Evolutionary conservation across 2,329 filamentous ascomycete genomes (phyloP).

Genomic region (Ophiostoma piceae): DNA sequence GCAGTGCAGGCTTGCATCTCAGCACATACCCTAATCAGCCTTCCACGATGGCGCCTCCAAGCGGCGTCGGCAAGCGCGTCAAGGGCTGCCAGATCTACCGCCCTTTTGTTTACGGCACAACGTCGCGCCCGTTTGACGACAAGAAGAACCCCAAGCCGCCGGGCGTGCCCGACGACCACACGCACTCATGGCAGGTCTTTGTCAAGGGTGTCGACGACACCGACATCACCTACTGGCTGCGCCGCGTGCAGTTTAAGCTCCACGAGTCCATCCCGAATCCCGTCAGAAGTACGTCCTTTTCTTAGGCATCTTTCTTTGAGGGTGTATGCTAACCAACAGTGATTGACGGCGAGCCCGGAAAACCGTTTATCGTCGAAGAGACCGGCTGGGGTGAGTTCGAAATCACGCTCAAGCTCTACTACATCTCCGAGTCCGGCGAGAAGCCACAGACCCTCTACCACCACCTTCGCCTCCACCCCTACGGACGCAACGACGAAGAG

Average conservation of each 20-base stretch:
- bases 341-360: conserved; percentile 64
- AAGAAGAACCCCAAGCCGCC: conserved; percentile 70
- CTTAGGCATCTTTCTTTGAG: too few relatives aligned
- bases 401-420: conserved; percentile 92
- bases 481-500: conserved; percentile 73
- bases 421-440: conserved; percentile 78
- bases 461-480: conserved; percentile 84
- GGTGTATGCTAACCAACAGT: conserved; percentile 33
- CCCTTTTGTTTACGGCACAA: conserved; percentile 70
- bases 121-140: conserved; percentile 73
- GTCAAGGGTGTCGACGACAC: conserved; percentile 84
- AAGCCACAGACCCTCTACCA: conserved; percentile 96
- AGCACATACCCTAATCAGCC: not conserved
- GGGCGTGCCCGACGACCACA: conserved; percentile 80
- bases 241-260: conserved; percentile 95
- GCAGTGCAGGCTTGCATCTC: not conserved
- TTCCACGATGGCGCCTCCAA: conserved; percentile 53
- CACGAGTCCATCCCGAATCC: conserved; percentile 95
- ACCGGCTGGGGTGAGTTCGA: conserved; percentile 99
- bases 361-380: conserved; percentile 77
- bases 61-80: conserved; percentile 56
- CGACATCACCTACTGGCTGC: conserved; percentile 91
- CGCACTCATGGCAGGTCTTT: conserved; percentile 93
- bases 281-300: conserved; percentile 59
- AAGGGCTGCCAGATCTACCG: conserved; percentile 61